Evolutionary conservation across 1,284 basidiomycete genomes (phyloP).

Genomic region (Papiliotrema terrestris): DNA sequence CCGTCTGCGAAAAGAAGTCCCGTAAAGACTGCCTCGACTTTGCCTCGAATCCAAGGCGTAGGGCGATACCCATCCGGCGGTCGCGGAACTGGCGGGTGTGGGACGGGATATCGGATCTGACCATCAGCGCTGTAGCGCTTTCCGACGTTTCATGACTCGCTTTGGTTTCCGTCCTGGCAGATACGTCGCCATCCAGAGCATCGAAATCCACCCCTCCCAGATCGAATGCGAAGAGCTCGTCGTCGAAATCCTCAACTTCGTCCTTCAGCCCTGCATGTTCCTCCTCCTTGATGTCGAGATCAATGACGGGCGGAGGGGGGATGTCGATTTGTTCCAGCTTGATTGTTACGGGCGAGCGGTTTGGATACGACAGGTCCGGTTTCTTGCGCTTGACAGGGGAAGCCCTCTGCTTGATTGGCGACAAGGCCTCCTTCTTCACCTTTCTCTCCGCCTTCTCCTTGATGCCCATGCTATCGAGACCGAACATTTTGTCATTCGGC

Average conservation of each 20-base stretch:
- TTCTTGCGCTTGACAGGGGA: background rate
- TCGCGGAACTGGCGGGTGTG: slow-evolving; percentile 32
- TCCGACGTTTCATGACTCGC: background rate
- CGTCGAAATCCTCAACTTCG: slow-evolving; percentile 5
- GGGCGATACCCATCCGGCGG: slow-evolving; percentile 24
- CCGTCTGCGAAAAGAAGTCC: slow-evolving; percentile 26
- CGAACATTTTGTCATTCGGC: background rate
- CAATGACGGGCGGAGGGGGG: background rate
- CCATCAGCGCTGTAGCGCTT: slow-evolving; percentile 1
- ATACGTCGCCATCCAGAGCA: slow-evolving; percentile 23
- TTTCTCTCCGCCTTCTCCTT: background rate
- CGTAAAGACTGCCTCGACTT: slow-evolving; percentile 23
- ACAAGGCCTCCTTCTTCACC: background rate
- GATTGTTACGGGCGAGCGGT: background rate
- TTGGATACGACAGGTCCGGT: background rate
- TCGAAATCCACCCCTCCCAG: slow-evolving; percentile 33
- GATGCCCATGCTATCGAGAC: background rate
- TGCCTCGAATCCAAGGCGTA: slow-evolving; percentile 37
- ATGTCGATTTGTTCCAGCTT: background rate
- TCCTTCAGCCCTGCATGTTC: background rate
- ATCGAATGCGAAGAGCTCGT: slow-evolving; percentile 35
- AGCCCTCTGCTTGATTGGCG: background rate
- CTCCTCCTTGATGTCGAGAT: slow-evolving; percentile 3
- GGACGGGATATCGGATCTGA: slow-evolving; percentile 32
- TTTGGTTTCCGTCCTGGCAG: background rate